Percentiles rank a stretch among this genome's conserved stretches.
Evolutionary conservation across 2,329 filamentous ascomycete species (phyloP).

Genomic region (Didymella keratinophila): DNA sequence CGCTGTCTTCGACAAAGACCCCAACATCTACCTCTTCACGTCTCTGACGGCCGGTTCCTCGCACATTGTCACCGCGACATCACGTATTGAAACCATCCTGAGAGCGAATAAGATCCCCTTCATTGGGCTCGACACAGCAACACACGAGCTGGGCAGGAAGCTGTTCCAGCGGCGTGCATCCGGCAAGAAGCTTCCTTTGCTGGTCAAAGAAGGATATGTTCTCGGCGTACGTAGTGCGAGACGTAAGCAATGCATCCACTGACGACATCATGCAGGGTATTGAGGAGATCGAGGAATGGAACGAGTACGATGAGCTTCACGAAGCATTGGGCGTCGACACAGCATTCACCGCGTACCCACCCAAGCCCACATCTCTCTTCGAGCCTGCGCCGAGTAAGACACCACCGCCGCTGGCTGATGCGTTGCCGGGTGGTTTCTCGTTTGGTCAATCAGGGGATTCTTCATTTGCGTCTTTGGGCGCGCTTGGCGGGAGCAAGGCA

Average conservation of each 20-base stretch:
- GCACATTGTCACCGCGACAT: conserved; percentile 95
- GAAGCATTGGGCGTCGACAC: conserved; percentile 71
- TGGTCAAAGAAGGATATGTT: conserved; percentile 87
- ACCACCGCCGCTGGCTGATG: conserved; percentile 18
- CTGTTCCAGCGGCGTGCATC: conserved; percentile 86
- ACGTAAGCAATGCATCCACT: not conserved
- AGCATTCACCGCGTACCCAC: conserved; percentile 43
- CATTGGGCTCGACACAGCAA: conserved; percentile 88
- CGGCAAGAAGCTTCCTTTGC: conserved; percentile 85
- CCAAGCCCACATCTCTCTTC: conserved; percentile 34
- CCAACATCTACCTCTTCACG: conserved; percentile 87
- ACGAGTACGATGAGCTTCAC: conserved; percentile 95
- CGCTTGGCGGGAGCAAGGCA: conserved; percentile 14
- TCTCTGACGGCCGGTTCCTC: conserved; percentile 94
- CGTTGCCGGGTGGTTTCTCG: conserved; percentile 21
- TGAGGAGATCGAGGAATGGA: conserved; percentile 97
- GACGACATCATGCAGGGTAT: conserved; percentile 70
- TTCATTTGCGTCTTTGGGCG: conserved; percentile 6
- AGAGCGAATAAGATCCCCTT: conserved; percentile 95
- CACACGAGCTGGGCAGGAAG: conserved; percentile 85
- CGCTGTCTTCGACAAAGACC: conserved; percentile 55
- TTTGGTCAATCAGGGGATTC: conserved; percentile 17
- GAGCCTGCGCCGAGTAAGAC: conserved; percentile 20
- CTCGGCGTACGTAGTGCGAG: conserved; percentile 72
- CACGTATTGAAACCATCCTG: conserved; percentile 93